These are phyloP conservation scores for Solanum microdontum DNA, from an alignment of 257 asterid species.

Conservation along the genomic window DNA sequence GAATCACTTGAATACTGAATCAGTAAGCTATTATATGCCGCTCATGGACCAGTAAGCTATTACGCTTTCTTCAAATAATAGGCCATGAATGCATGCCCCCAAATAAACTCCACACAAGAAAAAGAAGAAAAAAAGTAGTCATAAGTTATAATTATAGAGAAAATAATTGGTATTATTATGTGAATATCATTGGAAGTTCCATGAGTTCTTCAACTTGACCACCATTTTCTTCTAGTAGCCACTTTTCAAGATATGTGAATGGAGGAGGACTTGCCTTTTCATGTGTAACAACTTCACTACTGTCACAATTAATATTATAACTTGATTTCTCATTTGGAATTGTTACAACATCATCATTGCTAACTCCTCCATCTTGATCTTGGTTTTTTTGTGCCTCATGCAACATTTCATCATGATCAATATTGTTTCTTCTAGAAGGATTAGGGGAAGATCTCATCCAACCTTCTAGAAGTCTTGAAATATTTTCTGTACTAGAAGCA, in stretches of 20 bases:
- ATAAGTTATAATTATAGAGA: too few species aligned
- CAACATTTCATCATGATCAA: not conserved
- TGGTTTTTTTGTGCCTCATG: not conserved
- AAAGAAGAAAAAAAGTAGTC: not conserved
- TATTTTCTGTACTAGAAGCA: slow-evolving; percentile 86
- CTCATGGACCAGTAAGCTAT: not conserved
- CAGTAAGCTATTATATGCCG: too few species aligned
- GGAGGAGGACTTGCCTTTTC: slow-evolving; percentile 38
- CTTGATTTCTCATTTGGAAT: slow-evolving; percentile 17
- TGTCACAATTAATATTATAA: slow-evolving; percentile 16
- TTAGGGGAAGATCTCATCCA: slow-evolving; percentile 81
- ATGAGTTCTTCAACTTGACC: slow-evolving; percentile 53
- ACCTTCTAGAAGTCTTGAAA: slow-evolving; percentile 80
- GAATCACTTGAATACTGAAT: not conserved
- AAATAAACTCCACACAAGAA: not conserved
- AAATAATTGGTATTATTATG: not conserved
- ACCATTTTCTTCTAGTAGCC: slow-evolving; percentile 77
- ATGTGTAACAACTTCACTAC: slow-evolving; percentile 21
- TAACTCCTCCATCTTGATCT: not conserved
- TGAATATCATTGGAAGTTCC: slow-evolving; percentile 62
- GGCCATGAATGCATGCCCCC: not conserved
- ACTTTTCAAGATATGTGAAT: slow-evolving; percentile 67
- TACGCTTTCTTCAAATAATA: not conserved
- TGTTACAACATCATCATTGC: not conserved
- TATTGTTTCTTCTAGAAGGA: not conserved